Conservation (phyloP, 768 basidiomycete genomes). For the Mycena chlorophos region DNA sequence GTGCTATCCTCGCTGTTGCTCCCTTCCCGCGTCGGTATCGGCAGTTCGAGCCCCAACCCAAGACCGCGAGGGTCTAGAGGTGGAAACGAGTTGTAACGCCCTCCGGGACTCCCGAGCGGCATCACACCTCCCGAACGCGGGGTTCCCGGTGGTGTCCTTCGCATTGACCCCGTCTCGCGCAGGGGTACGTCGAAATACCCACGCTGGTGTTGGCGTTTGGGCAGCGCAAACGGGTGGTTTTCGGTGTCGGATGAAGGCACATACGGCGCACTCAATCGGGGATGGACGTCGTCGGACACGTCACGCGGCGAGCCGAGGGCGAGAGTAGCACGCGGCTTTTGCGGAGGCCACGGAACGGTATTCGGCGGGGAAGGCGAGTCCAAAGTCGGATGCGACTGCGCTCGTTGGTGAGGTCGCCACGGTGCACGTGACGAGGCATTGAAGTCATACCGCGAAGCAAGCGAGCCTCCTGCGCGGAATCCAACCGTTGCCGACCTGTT, state of each 20-base stretch:
- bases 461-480: slow-evolving; percentile 42
- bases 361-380: slow-evolving; percentile 29
- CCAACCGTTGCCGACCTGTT: slow-evolving; percentile 15
- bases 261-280: slow-evolving; percentile 26
- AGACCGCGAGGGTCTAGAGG: slow-evolving; percentile 18
- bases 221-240: slow-evolving; percentile 30
- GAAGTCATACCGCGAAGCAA: slow-evolving; percentile 61
- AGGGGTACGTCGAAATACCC: slow-evolving; percentile 53
- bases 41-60: slow-evolving; percentile 9
- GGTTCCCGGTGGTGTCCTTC: slow-evolving; percentile 52
- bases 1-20: slow-evolving; percentile 18
- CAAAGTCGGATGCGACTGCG: slow-evolving; percentile 49
- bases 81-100: slow-evolving; percentile 41
- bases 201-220: slow-evolving; percentile 53
- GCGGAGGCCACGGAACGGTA: slow-evolving; percentile 44
- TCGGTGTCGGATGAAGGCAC: slow-evolving; percentile 29
- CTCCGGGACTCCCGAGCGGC: slow-evolving; percentile 27
- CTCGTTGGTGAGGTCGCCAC: slow-evolving; percentile 48
- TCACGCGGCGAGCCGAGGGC: slow-evolving; percentile 63
- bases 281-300: slow-evolving; percentile 31
- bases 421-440: slow-evolving; percentile 49
- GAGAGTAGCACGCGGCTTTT: slow-evolving; percentile 16
- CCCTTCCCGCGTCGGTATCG: slow-evolving; percentile 27
- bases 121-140: slow-evolving; percentile 33
- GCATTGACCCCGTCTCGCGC: slow-evolving; percentile 31